phyloP scores from a whole-genome alignment of 371 early-diverging fungal genomes.

The Mucor irregularis region DNA sequence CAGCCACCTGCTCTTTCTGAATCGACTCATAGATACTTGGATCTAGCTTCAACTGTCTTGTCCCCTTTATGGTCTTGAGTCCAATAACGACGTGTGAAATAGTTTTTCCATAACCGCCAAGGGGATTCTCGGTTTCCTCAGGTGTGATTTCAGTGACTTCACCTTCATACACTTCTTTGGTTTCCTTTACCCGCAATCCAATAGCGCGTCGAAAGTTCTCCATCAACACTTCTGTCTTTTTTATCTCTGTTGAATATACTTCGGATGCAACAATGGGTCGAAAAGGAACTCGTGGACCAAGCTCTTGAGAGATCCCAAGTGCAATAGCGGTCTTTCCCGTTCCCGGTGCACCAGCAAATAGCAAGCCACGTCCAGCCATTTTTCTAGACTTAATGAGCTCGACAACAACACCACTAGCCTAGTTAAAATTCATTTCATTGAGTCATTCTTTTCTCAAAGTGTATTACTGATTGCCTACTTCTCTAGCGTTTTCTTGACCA shows the following conservation, averaged over 20 bases:
- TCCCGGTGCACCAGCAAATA: constrained; percentile 98
- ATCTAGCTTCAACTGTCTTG: constrained; percentile 96
- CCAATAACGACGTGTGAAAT: constrained; percentile 95
- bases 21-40: constrained; percentile 96
- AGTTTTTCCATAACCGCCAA: constrained; percentile 94
- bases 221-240: constrained; percentile 98
- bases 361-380: constrained; percentile 95
- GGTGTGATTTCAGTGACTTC: constrained; percentile 98
- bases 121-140: constrained; percentile 95
- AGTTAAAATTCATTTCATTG: too few species aligned
- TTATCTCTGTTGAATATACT: constrained; percentile 96
- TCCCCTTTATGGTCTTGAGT: constrained; percentile 98
- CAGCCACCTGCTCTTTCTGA: constrained; percentile 94
- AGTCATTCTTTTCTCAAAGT: neutral
- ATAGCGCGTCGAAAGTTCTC: constrained; percentile 98
- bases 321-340: constrained; percentile 96
- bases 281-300: constrained; percentile 96
- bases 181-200: constrained; percentile 97
- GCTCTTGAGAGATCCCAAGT: constrained; percentile 92
- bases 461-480: constrained; percentile 59
- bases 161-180: constrained; percentile 99
- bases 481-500: constrained; percentile 94
- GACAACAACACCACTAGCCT: constrained; percentile 92
- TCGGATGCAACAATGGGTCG: constrained; percentile 98
- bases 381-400: constrained; percentile 94